Conservation (phyloP, 345 rosid species). For the Eucalyptus tenuipes region DNA sequence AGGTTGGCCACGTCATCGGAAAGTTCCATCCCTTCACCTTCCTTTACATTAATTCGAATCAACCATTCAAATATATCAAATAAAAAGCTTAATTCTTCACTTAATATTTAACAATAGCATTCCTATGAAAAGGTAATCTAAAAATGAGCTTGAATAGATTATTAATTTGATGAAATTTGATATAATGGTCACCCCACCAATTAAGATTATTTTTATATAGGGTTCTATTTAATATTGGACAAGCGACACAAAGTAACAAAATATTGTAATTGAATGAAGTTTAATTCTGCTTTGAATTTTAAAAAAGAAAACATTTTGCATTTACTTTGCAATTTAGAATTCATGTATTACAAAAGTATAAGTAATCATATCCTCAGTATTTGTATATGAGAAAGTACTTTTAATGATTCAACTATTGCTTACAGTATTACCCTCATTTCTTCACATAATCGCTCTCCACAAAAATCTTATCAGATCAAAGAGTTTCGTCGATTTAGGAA, state of each 20-base stretch:
- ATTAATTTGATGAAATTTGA: not conserved
- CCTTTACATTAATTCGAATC: not conserved
- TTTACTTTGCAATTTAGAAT: not conserved
- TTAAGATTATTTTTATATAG: not conserved
- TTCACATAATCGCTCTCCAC: too few species aligned
- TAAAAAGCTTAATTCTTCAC: not conserved
- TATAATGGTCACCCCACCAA: not conserved
- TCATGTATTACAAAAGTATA: not conserved
- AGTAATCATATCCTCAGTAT: not conserved
- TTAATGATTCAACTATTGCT: too few species aligned
- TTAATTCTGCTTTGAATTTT: not conserved
- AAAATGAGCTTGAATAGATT: not conserved
- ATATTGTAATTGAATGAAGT: not conserved
- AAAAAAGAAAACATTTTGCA: not conserved
- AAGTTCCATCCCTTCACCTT: not conserved
- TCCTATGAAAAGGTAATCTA: not conserved
- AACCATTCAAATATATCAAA: not conserved
- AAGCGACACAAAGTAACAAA: not conserved
- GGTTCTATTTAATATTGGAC: not conserved
- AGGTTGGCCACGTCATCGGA: not conserved
- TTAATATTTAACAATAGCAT: not conserved
- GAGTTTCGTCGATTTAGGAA: too few species aligned
- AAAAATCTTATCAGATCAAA: too few species aligned
- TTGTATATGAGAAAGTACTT: too few species aligned
- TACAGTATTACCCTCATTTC: too few species aligned